phyloP scores from a whole-genome alignment of 352 stramenopile species.

The Phytophthora cactorum region DNA sequence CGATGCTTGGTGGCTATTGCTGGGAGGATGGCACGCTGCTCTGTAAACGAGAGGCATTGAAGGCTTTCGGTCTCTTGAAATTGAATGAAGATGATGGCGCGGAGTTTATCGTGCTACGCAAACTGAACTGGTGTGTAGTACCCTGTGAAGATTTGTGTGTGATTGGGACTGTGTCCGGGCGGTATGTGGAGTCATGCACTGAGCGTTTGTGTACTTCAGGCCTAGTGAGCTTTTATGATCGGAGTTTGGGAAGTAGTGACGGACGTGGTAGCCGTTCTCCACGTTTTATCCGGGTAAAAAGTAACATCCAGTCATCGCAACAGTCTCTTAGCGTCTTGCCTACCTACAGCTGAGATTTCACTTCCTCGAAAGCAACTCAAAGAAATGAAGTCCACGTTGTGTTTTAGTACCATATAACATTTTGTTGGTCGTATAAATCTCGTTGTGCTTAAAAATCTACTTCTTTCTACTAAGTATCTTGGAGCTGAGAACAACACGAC shows the following conservation, averaged over 20 bases:
- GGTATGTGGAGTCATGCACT: conserved; percentile 6
- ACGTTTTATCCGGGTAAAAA: conserved; percentile 12
- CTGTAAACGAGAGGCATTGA: conserved; percentile 9
- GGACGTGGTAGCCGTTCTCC: neutral
- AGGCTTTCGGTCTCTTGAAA: conserved; percentile 23
- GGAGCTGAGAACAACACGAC: too few species aligned
- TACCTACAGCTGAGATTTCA: neutral
- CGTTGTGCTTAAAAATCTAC: too few species aligned
- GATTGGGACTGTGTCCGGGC: conserved; percentile 8
- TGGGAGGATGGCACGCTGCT: conserved; percentile 11
- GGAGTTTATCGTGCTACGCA: conserved; percentile 11
- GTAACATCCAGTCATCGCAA: neutral
- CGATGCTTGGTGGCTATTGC: conserved; percentile 11
- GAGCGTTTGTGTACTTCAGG: conserved; percentile 5
- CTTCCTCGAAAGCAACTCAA: neutral
- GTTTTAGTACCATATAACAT: too few species aligned
- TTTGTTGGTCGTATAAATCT: too few species aligned
- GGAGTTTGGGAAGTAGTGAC: neutral
- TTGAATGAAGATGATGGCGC: conserved; percentile 19
- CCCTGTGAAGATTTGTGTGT: conserved; percentile 15
- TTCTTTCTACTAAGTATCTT: too few species aligned
- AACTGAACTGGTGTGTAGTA: conserved; percentile 11
- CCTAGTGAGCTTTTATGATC: conserved; percentile 18
- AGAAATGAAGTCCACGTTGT: too few species aligned
- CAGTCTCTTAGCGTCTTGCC: neutral